These are phyloP conservation scores for Protomyces lactucae-debilis DNA, from an alignment of 1,139 yeast species.

Conservation along the genomic window DNA sequence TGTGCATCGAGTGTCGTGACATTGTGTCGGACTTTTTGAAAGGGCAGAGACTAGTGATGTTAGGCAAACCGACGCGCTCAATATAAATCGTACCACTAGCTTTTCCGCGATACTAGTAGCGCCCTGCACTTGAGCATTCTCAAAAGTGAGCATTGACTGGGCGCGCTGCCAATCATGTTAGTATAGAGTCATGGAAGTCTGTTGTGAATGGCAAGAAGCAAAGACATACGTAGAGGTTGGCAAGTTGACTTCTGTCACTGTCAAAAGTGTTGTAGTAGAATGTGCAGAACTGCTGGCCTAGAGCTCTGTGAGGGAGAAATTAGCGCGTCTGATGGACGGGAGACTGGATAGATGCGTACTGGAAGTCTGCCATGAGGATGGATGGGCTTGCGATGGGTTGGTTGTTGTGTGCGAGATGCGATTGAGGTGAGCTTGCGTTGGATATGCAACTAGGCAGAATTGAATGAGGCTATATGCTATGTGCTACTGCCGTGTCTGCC, in stretches of 20 bases:
- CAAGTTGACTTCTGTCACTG: conserved; percentile 84
- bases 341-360: background rate
- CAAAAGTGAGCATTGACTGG: conserved; percentile 95
- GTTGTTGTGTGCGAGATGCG: too few species aligned
- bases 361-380: conserved; percentile 16
- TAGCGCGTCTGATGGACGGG: too few species aligned
- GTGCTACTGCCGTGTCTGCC: background rate
- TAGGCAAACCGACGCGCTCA: background rate
- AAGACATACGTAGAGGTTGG: conserved; percentile 64
- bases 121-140: conserved; percentile 91
- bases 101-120: conserved; percentile 88
- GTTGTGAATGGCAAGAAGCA: background rate
- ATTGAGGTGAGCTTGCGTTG: too few species aligned
- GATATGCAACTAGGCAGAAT: too few species aligned
- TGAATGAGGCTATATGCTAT: too few species aligned
- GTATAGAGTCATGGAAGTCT: background rate
- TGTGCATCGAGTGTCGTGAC: conserved; percentile 95
- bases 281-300: conserved; percentile 50
- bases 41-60: conserved; percentile 50
- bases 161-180: conserved; percentile 53
- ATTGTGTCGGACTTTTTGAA: conserved; percentile 86
- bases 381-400: too few species aligned
- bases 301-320: background rate
- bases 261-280: conserved; percentile 96
- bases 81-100: conserved; percentile 44